Base-by-base conservation (phyloP, 805 yeast species). In the Barnettozyma botsteinii region DNA sequence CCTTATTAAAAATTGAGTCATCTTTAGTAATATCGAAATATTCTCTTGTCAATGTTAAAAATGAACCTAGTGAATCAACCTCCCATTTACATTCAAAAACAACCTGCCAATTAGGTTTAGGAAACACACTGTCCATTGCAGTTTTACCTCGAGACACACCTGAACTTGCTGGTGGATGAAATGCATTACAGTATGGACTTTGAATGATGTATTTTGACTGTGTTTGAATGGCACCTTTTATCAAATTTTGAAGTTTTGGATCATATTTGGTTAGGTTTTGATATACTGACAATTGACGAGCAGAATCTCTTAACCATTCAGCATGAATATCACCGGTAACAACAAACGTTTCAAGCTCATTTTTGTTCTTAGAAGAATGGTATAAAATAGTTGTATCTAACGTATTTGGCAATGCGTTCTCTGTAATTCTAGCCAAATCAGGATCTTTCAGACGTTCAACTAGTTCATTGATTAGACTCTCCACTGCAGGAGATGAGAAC, bases 321-420 rank as follows among this genome's bases (percentile, higher is more conserved):
- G 96, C 96, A 57, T 85, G 88, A 41, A 87, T 87, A 55, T 87
- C 96, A 9, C 96, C 96, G 0, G 96, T 87, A 24, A 86, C 91
- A 1, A 87, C 74, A 60, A 87, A 87, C 1, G 94, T 69, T 46
- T 78, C 75, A 9, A 41, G 50, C 19, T 42, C 47, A 7, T 40
- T 41, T 30, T 46, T 23, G n/a, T 43, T 26, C 7, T 43, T 35
- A 9, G 23, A 11, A 6, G 38, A 20, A 58, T 81, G 86, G 85
- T 87, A 87, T 39, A 84, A 65, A 35, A 87, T 75, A 0, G 96
- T 86, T 1, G 96, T 87, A 53, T 87, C 96, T 38, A 87, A 62
- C 0, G 96, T 87, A 57, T 87, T 87, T 7, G 96, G 96, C 42
- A 86, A 70, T 32, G 91, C 71, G 57, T 87, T 87, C 53, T 87